Evolutionary conservation across 305 asterid genomes (phyloP), one percentile per base, ranked within the genome.

Genomic region (Rubia balearica): DNA sequence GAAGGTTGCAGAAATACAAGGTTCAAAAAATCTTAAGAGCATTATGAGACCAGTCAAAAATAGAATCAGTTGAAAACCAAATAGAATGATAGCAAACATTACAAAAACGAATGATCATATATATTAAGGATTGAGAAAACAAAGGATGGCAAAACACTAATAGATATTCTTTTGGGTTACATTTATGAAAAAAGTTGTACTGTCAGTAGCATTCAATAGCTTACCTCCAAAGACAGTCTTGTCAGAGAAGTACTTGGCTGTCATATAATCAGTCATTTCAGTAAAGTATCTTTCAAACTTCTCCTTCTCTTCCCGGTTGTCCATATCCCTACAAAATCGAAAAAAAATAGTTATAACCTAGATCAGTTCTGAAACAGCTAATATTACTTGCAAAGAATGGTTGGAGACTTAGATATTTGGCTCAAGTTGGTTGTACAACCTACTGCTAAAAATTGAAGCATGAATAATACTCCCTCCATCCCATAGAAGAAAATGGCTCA

Each of bases 161-260:
- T 8, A 21, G 40, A 4, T 53, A 33, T 8, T 14, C 19, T 13
- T 17, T 61, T 1, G 7, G 19, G 30, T 30, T 42, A 10, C 48
- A 57, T 2, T 17, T 9, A 46, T 17, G 9, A 45, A 41, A 64
- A 41, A 62, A 12, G 9, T 61, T 51, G 56, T 40, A 36, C 67
- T 55, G 61, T 59, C 30, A 19, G 69, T 19, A 66, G 64, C 13
- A 61, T 49, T 46, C 69, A 49, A 22, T 41, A 55, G 69, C 60
- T 84, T 86, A 92, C 98, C 98, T 83, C 97, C 97, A 82, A 81
- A 88, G 7, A 86, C 79, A 69, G 89, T 90, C 80, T 90, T 90
- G 85, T 88, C 98, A 2, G 96, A 88, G 88, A 92, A 90, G 81
- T 88, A 92, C 73, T 92, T 90, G 11, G 92, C 73, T 83, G 82